Evolutionary conservation across 2,329 filamentous ascomycete species (phyloP).

Genomic region (Fusarium liriodendri): DNA sequence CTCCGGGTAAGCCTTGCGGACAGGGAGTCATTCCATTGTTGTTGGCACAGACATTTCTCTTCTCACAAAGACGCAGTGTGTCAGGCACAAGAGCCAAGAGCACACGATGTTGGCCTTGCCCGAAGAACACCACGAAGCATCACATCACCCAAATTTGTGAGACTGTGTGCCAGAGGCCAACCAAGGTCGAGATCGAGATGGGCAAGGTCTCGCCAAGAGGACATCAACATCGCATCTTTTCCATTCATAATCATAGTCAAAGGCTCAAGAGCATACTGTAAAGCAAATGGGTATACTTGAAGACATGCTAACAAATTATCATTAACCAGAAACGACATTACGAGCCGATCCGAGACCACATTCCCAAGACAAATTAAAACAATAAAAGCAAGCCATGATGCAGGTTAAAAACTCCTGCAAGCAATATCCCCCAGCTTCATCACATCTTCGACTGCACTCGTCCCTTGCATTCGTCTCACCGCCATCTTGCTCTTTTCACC

Average conservation of each 20-base stretch:
- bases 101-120: background rate
- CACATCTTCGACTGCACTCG: background rate
- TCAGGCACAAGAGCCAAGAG: background rate
- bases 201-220: background rate
- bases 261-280: background rate
- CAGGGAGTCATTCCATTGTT: background rate
- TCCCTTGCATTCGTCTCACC: constrained; percentile 26
- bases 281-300: background rate
- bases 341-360: background rate
- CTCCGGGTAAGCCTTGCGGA: background rate
- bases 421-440: background rate
- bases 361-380: background rate
- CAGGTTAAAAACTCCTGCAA: background rate
- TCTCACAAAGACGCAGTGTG: background rate
- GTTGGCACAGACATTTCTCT: background rate
- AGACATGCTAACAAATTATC: background rate
- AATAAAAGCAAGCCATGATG: background rate
- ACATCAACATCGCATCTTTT: background rate
- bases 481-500: background rate
- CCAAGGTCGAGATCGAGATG: background rate
- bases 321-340: background rate
- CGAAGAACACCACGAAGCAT: background rate
- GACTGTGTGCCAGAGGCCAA: background rate
- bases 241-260: background rate
- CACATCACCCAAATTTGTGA: background rate